Evolutionary conservation across 1,139 yeast species (phyloP), one percentile per base, ranked within the genome.

Genomic region (Magnusiomyces ingens): DNA sequence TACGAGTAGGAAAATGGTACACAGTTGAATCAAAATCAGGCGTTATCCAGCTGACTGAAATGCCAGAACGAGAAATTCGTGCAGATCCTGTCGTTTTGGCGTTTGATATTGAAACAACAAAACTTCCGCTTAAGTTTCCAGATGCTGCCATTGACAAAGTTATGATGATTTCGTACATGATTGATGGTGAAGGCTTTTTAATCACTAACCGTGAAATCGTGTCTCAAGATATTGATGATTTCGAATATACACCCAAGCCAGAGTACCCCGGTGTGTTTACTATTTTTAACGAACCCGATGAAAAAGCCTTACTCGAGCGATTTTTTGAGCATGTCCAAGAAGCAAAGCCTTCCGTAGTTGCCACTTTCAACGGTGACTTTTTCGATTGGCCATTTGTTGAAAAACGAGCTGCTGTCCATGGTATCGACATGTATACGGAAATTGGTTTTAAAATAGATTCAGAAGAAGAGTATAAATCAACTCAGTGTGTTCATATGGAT

Each of bases 321-420:
- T 94, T 94, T 66, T 94, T 86, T 67, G 96, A 89, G 62, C 99
- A 94, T 66, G 80, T 94, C 21, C 75, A 93, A 59, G 98, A 93
- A 52, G 86, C 78, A 4, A 78, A 80, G 60, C 99, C 99, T 0
- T 91, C 98, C 0, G 96, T 93, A 12, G 93, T 94, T 53, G 96
- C 97, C 1, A 93, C 99, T 0, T 94, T 89, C 64, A 94, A 94
- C 71, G 99, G 99, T 74, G 99, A 94, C 68, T 90, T 90, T 65
- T 94, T 94, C 71, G 99, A 94, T 75, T 94, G 99, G 99, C 99
- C 99, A 1, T 94, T 90, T 68, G 94, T 94, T 4, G 99, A 91
- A 62, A 83, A 86, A 15, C 76, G 99, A 65, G 84, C 97, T 1
- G 72, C 83, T 38, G 79, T 80, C 56, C 95, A 93, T 67, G 97